Percentiles rank a stretch among this genome's conserved stretches.
These are phyloP conservation scores for Solanum bukasovii DNA, from an alignment of 257 asterid species.

Conservation along the genomic window DNA sequence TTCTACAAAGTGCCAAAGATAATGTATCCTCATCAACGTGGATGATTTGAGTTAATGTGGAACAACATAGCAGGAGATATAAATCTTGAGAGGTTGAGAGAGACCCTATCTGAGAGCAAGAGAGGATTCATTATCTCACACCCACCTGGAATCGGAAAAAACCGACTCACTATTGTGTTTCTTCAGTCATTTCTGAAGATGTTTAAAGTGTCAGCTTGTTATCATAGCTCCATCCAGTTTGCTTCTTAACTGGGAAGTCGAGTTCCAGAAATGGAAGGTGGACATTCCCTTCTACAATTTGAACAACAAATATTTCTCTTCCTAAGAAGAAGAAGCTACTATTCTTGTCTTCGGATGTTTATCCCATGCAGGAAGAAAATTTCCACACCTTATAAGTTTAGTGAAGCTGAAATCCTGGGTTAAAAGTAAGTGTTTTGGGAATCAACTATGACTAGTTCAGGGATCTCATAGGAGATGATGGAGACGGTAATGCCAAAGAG, in stretches of 20 bases:
- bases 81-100: not conserved
- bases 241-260: not conserved
- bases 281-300: not conserved
- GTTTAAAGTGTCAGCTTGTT: not conserved
- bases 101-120: not conserved
- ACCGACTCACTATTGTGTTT: not conserved
- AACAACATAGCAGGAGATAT: not conserved
- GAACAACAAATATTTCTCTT: not conserved
- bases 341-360: not conserved
- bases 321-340: no score
- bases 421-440: slow-evolving; percentile 38
- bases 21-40: slow-evolving; percentile 48
- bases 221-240: not conserved
- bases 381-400: not conserved
- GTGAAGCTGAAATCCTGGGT: not conserved
- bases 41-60: slow-evolving; percentile 60
- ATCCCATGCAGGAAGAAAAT: not conserved
- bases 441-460: slow-evolving; percentile 43
- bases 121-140: not conserved
- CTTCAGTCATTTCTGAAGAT: no score
- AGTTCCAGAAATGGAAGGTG: not conserved
- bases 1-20: slow-evolving; percentile 14
- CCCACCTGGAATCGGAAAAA: not conserved
- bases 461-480: slow-evolving; percentile 22
- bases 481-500: not conserved